Base-by-base conservation (phyloP, 176 grass and related monocot species). In the Alloteropsis semialata region DNA sequence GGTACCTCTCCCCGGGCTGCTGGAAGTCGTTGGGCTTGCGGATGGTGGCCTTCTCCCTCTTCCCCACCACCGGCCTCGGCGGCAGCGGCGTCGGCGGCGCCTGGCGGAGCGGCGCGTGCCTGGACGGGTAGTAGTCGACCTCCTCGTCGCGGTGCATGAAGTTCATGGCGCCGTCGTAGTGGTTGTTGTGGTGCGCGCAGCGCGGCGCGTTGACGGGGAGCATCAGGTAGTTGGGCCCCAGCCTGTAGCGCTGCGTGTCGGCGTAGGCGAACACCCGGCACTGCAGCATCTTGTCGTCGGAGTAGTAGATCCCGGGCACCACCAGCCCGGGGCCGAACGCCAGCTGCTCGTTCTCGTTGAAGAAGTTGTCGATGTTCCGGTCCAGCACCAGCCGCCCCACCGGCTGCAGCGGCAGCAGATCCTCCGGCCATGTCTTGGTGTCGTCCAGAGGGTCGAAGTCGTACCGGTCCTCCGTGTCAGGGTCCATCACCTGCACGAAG, bases 91-190 rank as follows among this genome's bases (percentile, higher is more conserved):
- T 6, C 3, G 80, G 70, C 87, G 10, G 83, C 81, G 91, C 89
- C 22, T 90, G 92, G 4, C 90, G 76, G 33, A 97, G 87, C n/a
- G 92, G 60, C 73, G 86, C 85, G 49, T 97, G 89, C 82, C 93
- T 91, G 30, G 96, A 98, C 9, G 96, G 96, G 89, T 95, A 98
- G 84, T 98, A 98, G 81, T 98, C 90, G 19, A 98, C 93, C 96
- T 98, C 96, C 77, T 98, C 96, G 69, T 98, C 93, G 71, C 96
- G 92, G 82, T 98, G 96, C 89, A 98, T 92, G 91, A 98, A 98
- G 87, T 95, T 98, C 96, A 98, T 98, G 63, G 71, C 77, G 0
- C 96, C 96, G 17, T 98, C 96, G 65, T 95, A 90, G 76, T 98
- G 96, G 86, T 98, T 98, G 87, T 98, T 98, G 89, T 98, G 93